Base-by-base conservation (phyloP, 129 eudicot species). In the Solidago caesia region DNA sequence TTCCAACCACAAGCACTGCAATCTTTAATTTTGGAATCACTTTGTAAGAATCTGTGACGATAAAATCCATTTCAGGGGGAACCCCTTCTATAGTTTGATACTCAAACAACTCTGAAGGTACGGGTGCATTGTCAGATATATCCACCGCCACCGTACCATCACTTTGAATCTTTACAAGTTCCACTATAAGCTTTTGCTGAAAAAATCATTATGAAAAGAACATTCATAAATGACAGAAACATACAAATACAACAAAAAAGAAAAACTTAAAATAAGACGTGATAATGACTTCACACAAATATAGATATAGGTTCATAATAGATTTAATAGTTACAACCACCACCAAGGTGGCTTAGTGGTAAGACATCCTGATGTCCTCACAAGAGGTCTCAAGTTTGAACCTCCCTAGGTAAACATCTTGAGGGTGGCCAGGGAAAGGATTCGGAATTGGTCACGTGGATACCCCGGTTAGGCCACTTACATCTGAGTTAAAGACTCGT, bases 131-230 rank as follows among this genome's bases (percentile, higher is more conserved):
- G 75, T 80, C 78, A 11, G 90, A 75, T 62, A 94, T 70, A 80
- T 91, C 96, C 82, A 90, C 96, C 88, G 86, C 88, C 75, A 94
- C 96, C 10, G 93, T 91, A 44, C 93, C 92, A 80, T 94, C 91
- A 33, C 77, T 90, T 80, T 93, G 91, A 27, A 90, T 86, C 79
- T 80, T 86, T 63, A 88, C 96, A 39, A 93, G 79, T 63, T 93
- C 85, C 67, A 80, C 91, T 11, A 93, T 90, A 60, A 90, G 85
- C 77, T 86, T 85, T 82, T 88, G 82, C 97, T 90, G 92, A 8
- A 46, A 72, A 14, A 67, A 53, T 14, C 0, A 25, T 8, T 26
- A 27, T 33, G 43, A 61, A 46, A 16, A 67, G 9, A 44, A 2
- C 10, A 25, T 21, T 45, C 13, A 39, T 74, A 48, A 45, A n/a